These are phyloP conservation scores for Radiomyces spectabilis DNA, from an alignment of 192 early-diverging fungal species.

Conservation along the genomic window DNA sequence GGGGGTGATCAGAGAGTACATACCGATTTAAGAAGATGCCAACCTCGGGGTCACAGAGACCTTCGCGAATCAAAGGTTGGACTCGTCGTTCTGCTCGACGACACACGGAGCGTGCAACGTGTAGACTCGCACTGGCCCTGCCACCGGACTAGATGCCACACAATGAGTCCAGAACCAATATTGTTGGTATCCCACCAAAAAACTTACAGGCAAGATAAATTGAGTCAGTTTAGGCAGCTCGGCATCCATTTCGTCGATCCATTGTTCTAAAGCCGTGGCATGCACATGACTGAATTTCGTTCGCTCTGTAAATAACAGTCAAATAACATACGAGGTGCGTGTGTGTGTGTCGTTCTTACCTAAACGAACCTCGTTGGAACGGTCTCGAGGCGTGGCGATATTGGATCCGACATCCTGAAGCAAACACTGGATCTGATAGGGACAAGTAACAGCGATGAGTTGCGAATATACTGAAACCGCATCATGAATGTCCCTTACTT, in stretches of 20 bases:
- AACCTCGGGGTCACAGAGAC: constrained; percentile 48
- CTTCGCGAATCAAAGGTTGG: constrained; percentile 57
- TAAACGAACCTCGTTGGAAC: constrained; percentile 49
- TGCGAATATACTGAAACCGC: constrained; percentile 10
- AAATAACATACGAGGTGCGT: too few relatives aligned
- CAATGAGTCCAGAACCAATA: background rate
- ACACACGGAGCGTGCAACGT: constrained; percentile 79
- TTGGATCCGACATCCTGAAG: constrained; percentile 90
- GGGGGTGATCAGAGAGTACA: background rate
- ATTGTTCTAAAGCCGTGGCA: constrained; percentile 59
- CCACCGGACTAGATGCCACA: constrained; percentile 67
- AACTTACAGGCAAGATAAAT: constrained; percentile 77
- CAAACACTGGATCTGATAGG: constrained; percentile 76
- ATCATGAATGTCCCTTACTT: background rate
- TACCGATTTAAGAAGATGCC: constrained; percentile 68
- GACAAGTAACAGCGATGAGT: background rate
- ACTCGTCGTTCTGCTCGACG: constrained; percentile 81
- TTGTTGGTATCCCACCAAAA: constrained; percentile 2
- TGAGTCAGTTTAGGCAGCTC: constrained; percentile 67
- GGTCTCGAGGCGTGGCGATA: constrained; percentile 74
- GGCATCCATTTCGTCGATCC: constrained; percentile 77
- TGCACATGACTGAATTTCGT: too few relatives aligned
- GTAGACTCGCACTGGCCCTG: constrained; percentile 67
- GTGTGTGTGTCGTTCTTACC: too few relatives aligned
- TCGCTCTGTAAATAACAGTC: too few relatives aligned